A percentile compares a stretch with the other conserved stretches of the same genome.
phyloP scores from a whole-genome alignment of 225 moss, liverwort and hornwort genomes.

The Antitrichia curtipendula region DNA sequence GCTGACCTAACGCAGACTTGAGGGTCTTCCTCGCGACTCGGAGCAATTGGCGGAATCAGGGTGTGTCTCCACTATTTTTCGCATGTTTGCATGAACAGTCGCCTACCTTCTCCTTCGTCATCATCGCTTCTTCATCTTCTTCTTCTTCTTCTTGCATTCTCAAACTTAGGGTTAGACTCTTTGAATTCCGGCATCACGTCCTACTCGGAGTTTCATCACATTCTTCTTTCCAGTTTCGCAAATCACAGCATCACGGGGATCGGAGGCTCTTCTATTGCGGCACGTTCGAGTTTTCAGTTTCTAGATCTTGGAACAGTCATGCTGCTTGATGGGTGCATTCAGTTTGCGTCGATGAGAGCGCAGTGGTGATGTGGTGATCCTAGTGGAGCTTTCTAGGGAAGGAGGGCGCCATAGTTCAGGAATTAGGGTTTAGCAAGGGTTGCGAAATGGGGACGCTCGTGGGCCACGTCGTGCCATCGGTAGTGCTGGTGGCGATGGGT shows the following conservation, averaged over 20 bases:
- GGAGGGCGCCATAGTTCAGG: neutral
- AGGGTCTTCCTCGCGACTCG: neutral
- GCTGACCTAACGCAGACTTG: neutral
- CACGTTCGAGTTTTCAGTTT: neutral
- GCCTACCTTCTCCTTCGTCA: neutral
- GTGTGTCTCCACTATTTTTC: neutral
- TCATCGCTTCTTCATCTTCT: neutral
- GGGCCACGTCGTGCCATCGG: conserved; percentile 60
- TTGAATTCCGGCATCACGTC: neutral
- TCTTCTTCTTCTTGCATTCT: neutral
- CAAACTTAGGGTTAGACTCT: neutral
- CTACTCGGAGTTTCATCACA: neutral
- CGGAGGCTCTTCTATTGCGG: neutral
- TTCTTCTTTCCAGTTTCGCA: neutral
- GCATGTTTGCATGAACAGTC: neutral
- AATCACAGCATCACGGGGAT: neutral
- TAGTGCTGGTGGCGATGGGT: conserved; percentile 61
- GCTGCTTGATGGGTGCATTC: neutral
- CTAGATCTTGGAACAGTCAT: neutral
- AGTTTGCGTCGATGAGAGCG: neutral
- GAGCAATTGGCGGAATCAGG: neutral
- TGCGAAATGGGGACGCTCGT: conserved; percentile 66
- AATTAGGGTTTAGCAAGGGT: neutral
- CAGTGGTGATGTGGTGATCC: neutral
- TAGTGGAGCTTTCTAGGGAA: neutral